These are phyloP conservation scores for Knoxdaviesia proteae DNA, from an alignment of 2,329 filamentous ascomycete species.

Conservation along the genomic window DNA sequence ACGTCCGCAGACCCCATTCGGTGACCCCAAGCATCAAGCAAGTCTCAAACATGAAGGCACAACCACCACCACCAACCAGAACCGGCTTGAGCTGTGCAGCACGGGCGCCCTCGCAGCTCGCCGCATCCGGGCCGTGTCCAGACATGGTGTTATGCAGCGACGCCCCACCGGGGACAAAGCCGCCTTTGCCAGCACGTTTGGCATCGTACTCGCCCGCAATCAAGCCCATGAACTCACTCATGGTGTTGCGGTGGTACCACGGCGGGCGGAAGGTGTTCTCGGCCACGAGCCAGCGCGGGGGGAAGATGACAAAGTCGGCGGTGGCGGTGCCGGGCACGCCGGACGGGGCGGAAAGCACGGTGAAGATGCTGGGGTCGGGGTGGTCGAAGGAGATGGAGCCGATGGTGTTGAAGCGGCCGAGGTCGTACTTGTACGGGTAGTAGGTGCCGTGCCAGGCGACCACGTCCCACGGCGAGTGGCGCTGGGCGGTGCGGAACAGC, in stretches of 20 bases:
- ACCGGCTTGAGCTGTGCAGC: slow-evolving; percentile 30
- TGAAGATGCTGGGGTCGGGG: slow-evolving; percentile 61
- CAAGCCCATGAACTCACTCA: slow-evolving; percentile 44
- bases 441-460: slow-evolving; percentile 68
- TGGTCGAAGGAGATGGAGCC: slow-evolving; percentile 58
- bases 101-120: slow-evolving; percentile 33
- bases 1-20: slow-evolving; percentile 44
- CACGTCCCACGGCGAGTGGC: slow-evolving; percentile 57
- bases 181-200: slow-evolving; percentile 29
- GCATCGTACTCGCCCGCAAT: slow-evolving; percentile 40
- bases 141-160: slow-evolving; percentile 52
- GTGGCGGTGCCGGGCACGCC: slow-evolving; percentile 39
- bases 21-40: slow-evolving; percentile 51
- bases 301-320: slow-evolving; percentile 55
- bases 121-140: slow-evolving; percentile 40
- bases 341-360: slow-evolving; percentile 44
- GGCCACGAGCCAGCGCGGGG: slow-evolving; percentile 47
- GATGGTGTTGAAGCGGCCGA: slow-evolving; percentile 56
- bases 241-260: slow-evolving; percentile 52
- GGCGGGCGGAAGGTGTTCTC: slow-evolving; percentile 52
- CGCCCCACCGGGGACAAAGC: slow-evolving; percentile 38
- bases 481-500: slow-evolving; percentile 43
- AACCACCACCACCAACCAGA: slow-evolving; percentile 38
- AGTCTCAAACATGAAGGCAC: slow-evolving; percentile 51
- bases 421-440: slow-evolving; percentile 65